phyloP scores from a whole-genome alignment of 2,329 filamentous ascomycete genomes.

The Monilinia polystroma region DNA sequence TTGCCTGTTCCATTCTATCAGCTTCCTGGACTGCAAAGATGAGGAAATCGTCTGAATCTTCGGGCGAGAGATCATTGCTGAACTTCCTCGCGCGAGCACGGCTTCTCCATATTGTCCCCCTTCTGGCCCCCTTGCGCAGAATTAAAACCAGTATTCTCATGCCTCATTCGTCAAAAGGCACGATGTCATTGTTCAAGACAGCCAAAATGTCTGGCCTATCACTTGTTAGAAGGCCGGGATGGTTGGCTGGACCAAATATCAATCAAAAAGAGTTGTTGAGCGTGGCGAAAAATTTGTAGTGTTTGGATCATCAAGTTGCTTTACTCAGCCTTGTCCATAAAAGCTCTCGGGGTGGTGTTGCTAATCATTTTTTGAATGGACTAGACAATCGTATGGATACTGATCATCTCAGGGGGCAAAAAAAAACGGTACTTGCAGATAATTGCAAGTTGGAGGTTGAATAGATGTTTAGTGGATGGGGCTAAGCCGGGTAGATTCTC shows the following conservation, averaged over 20 bases:
- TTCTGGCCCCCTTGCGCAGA: too few relatives aligned
- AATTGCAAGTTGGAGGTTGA: not conserved
- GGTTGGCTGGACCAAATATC: conserved; percentile 61
- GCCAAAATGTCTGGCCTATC: too few relatives aligned
- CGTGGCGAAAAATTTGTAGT: conserved; percentile 43
- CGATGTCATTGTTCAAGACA: too few relatives aligned
- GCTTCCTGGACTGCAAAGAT: too few relatives aligned
- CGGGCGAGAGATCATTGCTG: too few relatives aligned
- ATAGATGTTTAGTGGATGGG: not conserved
- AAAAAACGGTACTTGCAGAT: too few relatives aligned
- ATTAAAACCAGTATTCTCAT: too few relatives aligned
- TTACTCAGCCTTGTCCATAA: not conserved
- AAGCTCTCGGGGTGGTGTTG: not conserved
- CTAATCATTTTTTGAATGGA: not conserved
- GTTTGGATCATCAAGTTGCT: conserved; percentile 43
- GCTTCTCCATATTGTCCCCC: conserved; percentile 48
- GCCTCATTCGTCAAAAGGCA: too few relatives aligned
- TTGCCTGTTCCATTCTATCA: too few relatives aligned
- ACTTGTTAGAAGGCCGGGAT: conserved; percentile 65
- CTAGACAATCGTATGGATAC: too few relatives aligned
- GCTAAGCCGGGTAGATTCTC: not conserved
- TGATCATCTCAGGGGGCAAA: too few relatives aligned
- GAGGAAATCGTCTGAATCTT: too few relatives aligned
- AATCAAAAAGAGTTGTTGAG: conserved; percentile 47
- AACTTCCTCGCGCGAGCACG: conserved; percentile 36